Evolutionary conservation across 352 stramenopile species (phyloP).

Genomic region (Pythium folliculosum): DNA sequence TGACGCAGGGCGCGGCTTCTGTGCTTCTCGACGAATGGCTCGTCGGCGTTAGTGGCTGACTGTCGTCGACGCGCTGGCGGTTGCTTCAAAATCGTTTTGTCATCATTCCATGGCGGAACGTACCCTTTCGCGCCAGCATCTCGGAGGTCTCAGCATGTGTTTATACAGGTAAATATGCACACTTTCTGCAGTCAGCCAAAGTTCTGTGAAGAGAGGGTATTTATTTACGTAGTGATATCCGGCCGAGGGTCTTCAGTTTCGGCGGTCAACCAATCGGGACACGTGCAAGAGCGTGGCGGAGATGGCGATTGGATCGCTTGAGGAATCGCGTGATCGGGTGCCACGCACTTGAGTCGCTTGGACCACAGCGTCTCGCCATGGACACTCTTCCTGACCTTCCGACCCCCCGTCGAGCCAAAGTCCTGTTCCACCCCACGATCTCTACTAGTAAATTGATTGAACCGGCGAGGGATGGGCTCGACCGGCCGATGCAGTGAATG

Average conservation of each 20-base stretch:
- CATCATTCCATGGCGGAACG: constrained; percentile 4
- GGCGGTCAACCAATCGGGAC: constrained; percentile 10
- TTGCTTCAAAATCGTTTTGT: constrained; percentile 20
- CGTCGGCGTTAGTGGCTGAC: constrained; percentile 14
- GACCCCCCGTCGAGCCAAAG: no score
- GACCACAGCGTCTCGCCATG: neutral
- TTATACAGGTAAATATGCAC: constrained; percentile 1
- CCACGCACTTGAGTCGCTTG: neutral
- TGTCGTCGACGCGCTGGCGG: constrained; percentile 1
- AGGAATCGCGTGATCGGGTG: neutral
- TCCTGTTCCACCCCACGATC: no score
- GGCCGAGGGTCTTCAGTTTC: neutral
- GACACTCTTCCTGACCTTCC: neutral
- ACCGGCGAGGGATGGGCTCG: no score
- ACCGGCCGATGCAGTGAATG: no score
- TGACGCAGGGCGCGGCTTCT: neutral
- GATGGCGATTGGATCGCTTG: neutral
- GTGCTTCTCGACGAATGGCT: neutral
- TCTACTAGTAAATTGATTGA: no score
- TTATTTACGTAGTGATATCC: neutral
- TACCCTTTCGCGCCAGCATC: constrained; percentile 22
- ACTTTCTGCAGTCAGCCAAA: neutral
- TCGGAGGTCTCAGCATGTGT: neutral
- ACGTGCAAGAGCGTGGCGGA: constrained; percentile 16
- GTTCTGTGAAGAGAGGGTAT: neutral